These are phyloP conservation scores for Leccinellum albellum DNA, from an alignment of 768 basidiomycete genomes.

Conservation along the genomic window DNA sequence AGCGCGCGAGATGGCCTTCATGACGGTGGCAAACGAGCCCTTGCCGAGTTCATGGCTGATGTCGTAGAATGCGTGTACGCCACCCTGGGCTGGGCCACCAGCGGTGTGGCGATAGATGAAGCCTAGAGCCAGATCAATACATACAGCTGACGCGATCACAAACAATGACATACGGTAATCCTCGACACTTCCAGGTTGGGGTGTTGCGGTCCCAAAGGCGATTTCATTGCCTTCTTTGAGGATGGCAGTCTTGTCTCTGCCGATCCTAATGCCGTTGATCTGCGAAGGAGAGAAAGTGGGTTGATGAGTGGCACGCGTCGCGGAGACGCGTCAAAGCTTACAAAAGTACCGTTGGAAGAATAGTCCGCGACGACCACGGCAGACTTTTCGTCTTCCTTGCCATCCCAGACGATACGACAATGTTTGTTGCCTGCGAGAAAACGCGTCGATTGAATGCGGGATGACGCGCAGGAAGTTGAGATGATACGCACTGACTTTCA, in stretches of 20 bases:
- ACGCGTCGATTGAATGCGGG: slow-evolving; percentile 24
- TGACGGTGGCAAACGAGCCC: slow-evolving; percentile 89
- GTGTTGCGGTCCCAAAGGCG: slow-evolving; percentile 65
- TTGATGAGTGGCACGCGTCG: slow-evolving; percentile 9
- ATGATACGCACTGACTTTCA: slow-evolving; percentile 63
- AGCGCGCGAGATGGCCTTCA: slow-evolving; percentile 69
- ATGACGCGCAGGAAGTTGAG: slow-evolving; percentile 10
- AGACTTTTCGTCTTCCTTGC: slow-evolving; percentile 24
- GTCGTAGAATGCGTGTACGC: slow-evolving; percentile 65
- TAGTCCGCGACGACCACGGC: slow-evolving; percentile 33
- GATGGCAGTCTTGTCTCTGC: slow-evolving; percentile 36
- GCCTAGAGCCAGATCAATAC: slow-evolving; percentile 36
- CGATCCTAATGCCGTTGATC: slow-evolving; percentile 43
- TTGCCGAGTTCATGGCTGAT: slow-evolving; percentile 72
- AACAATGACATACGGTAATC: slow-evolving; percentile 63
- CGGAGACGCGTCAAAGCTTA: slow-evolving; percentile 22
- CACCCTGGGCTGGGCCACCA: slow-evolving; percentile 43
- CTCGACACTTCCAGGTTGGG: slow-evolving; percentile 49
- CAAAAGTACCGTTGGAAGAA: slow-evolving; percentile 46
- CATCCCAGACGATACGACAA: slow-evolving; percentile 37
- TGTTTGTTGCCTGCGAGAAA: slow-evolving; percentile 35
- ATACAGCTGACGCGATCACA: neutral
- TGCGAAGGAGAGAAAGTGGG: slow-evolving; percentile 5
- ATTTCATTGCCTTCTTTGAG: slow-evolving; percentile 75
- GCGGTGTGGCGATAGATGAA: slow-evolving; percentile 71